Evolutionary conservation across 306 rosid species (phyloP).

Genomic region (Cucumis cinereus): DNA sequence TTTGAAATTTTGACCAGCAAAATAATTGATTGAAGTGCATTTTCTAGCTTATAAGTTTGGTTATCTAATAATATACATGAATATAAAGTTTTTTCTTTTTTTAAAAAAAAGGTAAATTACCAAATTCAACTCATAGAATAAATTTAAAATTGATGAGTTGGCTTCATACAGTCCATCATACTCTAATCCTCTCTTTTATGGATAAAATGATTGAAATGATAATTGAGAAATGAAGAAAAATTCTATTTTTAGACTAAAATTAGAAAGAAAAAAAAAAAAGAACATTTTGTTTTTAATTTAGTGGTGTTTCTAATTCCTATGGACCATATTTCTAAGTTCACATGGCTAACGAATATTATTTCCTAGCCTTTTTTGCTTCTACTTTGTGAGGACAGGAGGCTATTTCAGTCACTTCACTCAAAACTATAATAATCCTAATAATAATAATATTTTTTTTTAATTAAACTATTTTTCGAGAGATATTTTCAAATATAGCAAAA

Average conservation of each 20-base stretch:
- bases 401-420: slow-evolving; percentile 6
- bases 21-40: neutral
- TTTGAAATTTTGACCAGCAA: too few relatives aligned
- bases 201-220: neutral
- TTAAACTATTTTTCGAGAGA: too few relatives aligned
- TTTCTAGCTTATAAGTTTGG: neutral
- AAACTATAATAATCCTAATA: neutral
- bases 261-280: too few relatives aligned
- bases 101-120: neutral
- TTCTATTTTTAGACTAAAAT: neutral
- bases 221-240: neutral
- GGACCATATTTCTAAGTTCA: slow-evolving; percentile 3
- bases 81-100: too few relatives aligned
- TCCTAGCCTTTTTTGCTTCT: neutral
- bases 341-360: neutral
- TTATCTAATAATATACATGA: neutral
- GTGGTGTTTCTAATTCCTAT: neutral
- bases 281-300: neutral
- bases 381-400: neutral
- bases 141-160: neutral
- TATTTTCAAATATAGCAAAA: too few relatives aligned
- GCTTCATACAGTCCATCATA: neutral
- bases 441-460: too few relatives aligned
- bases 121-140: neutral
- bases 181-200: neutral